Percentiles rank a stretch among this genome's conserved stretches.
These are phyloP conservation scores for Peltaster fructicola DNA, from an alignment of 2,329 filamentous ascomycete species.

Conservation along the genomic window DNA sequence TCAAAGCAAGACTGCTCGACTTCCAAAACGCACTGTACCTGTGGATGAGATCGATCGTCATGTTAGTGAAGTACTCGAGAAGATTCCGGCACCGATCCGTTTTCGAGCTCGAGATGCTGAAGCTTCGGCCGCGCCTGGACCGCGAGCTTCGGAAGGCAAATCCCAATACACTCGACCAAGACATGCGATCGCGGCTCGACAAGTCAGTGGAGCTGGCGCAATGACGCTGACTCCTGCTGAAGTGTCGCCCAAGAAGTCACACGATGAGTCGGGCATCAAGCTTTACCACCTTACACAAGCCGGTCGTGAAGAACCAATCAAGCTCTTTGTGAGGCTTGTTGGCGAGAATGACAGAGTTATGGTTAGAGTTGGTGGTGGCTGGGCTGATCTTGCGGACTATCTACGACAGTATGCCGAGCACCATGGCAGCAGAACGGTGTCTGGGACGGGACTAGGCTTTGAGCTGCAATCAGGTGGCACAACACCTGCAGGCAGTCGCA, in stretches of 20 bases:
- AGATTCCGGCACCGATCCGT: slow-evolving; percentile 46
- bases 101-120: slow-evolving; percentile 34
- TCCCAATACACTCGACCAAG: slow-evolving; percentile 7
- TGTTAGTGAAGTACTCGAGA: slow-evolving; percentile 19
- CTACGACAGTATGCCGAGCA: slow-evolving; percentile 84
- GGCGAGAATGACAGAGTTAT: slow-evolving; percentile 91
- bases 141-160: slow-evolving; percentile 7
- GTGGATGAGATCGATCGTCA: slow-evolving; percentile 47
- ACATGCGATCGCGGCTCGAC: slow-evolving; percentile 4
- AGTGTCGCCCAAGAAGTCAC: slow-evolving; percentile 12
- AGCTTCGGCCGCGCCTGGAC: no score
- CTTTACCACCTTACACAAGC: slow-evolving; percentile 80
- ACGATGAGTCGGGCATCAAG: slow-evolving; percentile 48
- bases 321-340: slow-evolving; percentile 82
- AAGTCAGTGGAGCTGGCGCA: slow-evolving; percentile 2
- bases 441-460: slow-evolving; percentile 38
- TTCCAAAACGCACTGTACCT: no score
- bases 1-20: no score
- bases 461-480: slow-evolving; percentile 33
- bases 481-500: slow-evolving; percentile 9
- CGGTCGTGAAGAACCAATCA: slow-evolving; percentile 73
- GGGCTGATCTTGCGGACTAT: slow-evolving; percentile 92
- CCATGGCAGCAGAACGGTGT: slow-evolving; percentile 55
- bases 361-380: slow-evolving; percentile 96
- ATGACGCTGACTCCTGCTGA: slow-evolving; percentile 22